Conservation (phyloP, 2,329 filamentous ascomycete genomes). For the Scedosporium dehoogii region DNA sequence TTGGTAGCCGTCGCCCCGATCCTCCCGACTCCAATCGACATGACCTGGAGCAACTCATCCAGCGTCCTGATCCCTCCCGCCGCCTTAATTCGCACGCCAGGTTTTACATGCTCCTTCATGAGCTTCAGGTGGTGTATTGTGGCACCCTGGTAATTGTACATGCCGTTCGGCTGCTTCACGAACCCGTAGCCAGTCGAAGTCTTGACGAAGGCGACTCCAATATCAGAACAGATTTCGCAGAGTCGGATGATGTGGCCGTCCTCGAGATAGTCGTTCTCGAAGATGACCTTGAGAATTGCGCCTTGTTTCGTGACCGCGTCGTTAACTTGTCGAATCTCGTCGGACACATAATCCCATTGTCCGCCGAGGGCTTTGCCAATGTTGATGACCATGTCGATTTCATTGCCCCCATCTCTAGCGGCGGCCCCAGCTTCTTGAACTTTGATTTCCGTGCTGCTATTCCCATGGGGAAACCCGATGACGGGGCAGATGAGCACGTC, state of each 20-base stretch:
- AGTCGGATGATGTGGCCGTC: constrained; percentile 39
- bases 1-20: constrained; percentile 47
- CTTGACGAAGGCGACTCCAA: constrained; percentile 48
- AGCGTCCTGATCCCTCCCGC: constrained; percentile 46
- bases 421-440: constrained; percentile 41
- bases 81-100: constrained; percentile 44
- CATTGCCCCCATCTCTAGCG: constrained; percentile 34
- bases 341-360: constrained; percentile 45
- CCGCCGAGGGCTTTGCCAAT: constrained; percentile 47
- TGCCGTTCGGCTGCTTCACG: constrained; percentile 40
- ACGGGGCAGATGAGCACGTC: constrained; percentile 45
- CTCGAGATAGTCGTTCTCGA: constrained; percentile 48
- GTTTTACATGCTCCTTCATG: constrained; percentile 36
- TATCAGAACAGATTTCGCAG: constrained; percentile 41
- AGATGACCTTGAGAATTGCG: constrained; percentile 49
- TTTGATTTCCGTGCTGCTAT: constrained; percentile 43
- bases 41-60: constrained; percentile 44
- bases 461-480: constrained; percentile 52
- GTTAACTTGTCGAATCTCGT: constrained; percentile 43
- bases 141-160: constrained; percentile 43
- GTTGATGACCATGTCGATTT: constrained; percentile 54
- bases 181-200: constrained; percentile 53
- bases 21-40: constrained; percentile 42
- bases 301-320: constrained; percentile 29
- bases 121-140: constrained; percentile 40